Evolutionary conservation across 306 rosid species (phyloP), one percentile per base, ranked within the genome.

Genomic region (Prunus padus): DNA sequence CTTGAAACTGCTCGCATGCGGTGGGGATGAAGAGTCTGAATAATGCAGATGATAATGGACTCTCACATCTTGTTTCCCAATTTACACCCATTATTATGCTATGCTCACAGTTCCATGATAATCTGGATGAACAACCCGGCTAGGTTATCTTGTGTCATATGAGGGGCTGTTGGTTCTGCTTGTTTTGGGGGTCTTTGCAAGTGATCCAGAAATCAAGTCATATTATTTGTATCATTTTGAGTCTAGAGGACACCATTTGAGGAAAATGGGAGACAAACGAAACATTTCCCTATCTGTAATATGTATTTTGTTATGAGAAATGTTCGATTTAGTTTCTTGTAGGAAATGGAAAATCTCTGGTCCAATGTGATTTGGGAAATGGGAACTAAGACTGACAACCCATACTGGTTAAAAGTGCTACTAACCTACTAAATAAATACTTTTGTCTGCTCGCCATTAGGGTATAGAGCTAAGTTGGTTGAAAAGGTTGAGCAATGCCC

Each of bases 1-100:
- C 81, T 37, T 44, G 82, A 78, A 83, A 71, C 78, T 86, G 82
- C 80, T 76, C 45, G 45, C 75, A 75, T 65, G 71, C 33, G 67
- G 60, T 67, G 12, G 55, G 47, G 84, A 74, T 46, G 74, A 73
- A 77, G 74, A 72, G 83, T 69, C 57, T 16, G 52, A 84, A 83
- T 86, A 73, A 55, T 72, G 65, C 81, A 47, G 60, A 76, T 37
- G 74, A 75, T 62, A 12, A 51, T 28, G 56, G 66, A 57, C 84
- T 49, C 82, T 49, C 62, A 73, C 74, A n/a, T 45, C 73, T 72
- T 62, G 76, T 71, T 77, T 77, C 70, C 75, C 84, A 84, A 56
- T 60, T 37, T 28, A 60, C 30, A 28, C 16, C 40, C 55, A 66
- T 66, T 40, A 18, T 67, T 44, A 44, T 68, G 65, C 64, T 37